Base-by-base conservation (phyloP, 2,329 filamentous ascomycete genomes). In the Blumeria hordei region DNA sequence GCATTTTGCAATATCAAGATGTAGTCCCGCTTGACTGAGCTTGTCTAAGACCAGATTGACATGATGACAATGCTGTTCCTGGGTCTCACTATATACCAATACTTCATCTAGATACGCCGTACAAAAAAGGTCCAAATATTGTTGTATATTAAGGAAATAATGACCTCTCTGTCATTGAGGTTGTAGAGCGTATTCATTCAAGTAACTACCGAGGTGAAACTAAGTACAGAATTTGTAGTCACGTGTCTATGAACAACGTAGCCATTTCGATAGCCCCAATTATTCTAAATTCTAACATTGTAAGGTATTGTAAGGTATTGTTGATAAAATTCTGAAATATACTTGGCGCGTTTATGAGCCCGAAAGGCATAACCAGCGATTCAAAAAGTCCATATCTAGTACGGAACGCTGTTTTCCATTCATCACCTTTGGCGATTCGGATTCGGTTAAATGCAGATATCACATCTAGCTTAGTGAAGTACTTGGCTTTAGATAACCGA, bases 31-130 rank as follows among this genome's bases (percentile, higher is more conserved):
- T n/a, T 6, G 14, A n/a, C 18, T 11, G 18, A 44, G 41, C n/a
- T 16, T 44, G 14, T 44, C 18, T 16, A 44, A 44, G 41, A 44
- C 41, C 41, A 44, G 41, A 16, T 44, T 44, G 18, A 44, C 41
- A 32, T 57, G 21, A 32, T 54, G 9, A 10, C 12, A 10, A 54
- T 57, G 45, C 7, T 55, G 32, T 33, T 10, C 3, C 12, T 10
- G 3, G 6, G 36, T 18, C 14, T 37, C 50, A n/a, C 54, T 36
- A n/a, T n/a, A n/a, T n/a, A 47, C 43, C 21, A 21, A 47, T 12
- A 57, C 55, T 33, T 57, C 34, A 53, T 57, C 32, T 18, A 56
- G 34, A 36, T 57, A 57, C 10, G 37, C 45, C 1, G 49, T 36
- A 33, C 21, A 45, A 45, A 54, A 54, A 3, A 35, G n/a, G 28